A percentile compares a stretch with the other conserved stretches of the same genome.
These are phyloP conservation scores for Saccharomyces hybrid DNA, from an alignment of 1,139 yeast genomes.

Conservation along the genomic window DNA sequence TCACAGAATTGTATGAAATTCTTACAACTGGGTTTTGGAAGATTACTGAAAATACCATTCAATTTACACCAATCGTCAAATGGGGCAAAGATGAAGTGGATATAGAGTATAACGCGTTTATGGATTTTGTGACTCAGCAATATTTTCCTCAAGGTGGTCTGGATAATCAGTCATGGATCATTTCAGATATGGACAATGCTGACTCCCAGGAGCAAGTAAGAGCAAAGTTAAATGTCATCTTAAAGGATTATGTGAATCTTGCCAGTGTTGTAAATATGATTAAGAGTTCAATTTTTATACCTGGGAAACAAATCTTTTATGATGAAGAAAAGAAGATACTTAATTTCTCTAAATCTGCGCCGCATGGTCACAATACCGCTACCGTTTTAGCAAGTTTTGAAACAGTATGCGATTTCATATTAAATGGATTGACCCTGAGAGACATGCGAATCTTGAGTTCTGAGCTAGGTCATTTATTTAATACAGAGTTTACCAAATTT, in stretches of 20 bases:
- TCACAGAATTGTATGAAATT: conserved; percentile 15
- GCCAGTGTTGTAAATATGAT: conserved; percentile 7
- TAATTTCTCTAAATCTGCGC: background rate
- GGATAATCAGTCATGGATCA: conserved; percentile 22
- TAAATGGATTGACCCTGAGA: conserved; percentile 3
- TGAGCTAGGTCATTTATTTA: conserved; percentile 16
- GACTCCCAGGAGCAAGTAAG: conserved; percentile 19
- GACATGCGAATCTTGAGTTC: conserved; percentile 8
- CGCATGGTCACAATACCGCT: background rate
- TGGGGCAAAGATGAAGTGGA: conserved; percentile 11
- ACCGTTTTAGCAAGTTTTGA: conserved; percentile 11
- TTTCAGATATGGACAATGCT: conserved; percentile 19
- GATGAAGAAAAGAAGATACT: conserved; percentile 1
- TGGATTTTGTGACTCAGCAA: conserved; percentile 11
- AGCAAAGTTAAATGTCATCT: conserved; percentile 10
- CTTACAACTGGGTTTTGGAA: conserved; percentile 22
- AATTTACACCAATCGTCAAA: conserved; percentile 9
- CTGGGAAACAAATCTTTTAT: background rate
- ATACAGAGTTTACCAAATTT: conserved; percentile 20
- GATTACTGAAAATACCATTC: conserved; percentile 7
- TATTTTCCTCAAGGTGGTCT: conserved; percentile 15
- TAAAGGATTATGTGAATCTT: conserved; percentile 13
- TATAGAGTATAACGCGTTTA: conserved; percentile 16
- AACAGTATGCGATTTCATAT: conserved; percentile 14
- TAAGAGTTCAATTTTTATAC: conserved; percentile 13